These are phyloP conservation scores for Hyaloscypha hepaticicola DNA, from an alignment of 495 filamentous ascomycete genomes.

Conservation along the genomic window DNA sequence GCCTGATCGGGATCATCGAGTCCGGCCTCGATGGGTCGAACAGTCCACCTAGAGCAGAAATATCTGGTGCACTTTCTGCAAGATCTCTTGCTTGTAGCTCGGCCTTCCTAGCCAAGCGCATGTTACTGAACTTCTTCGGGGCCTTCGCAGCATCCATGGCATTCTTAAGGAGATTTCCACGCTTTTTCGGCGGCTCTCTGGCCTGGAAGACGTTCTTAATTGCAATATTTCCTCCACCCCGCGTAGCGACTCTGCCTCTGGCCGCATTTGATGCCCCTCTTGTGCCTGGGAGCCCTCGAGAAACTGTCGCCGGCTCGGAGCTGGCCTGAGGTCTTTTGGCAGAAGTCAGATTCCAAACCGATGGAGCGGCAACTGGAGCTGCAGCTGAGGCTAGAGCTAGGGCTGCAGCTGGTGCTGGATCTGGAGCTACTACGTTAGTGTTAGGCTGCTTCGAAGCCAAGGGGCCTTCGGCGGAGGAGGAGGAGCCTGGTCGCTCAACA, in stretches of 20 bases:
- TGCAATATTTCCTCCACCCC: slow-evolving; percentile 17
- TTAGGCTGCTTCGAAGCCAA: neutral
- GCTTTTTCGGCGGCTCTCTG: slow-evolving; percentile 9
- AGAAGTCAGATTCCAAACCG: neutral
- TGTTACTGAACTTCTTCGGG: slow-evolving; percentile 22
- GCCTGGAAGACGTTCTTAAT: slow-evolving; percentile 26
- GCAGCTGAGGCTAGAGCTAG: too few species aligned
- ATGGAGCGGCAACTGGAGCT: neutral
- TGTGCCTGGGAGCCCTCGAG: neutral
- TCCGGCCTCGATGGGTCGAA: slow-evolving; percentile 22
- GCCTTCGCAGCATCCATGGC: slow-evolving; percentile 13
- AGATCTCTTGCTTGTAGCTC: slow-evolving; percentile 20
- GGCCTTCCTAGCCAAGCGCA: slow-evolving; percentile 24
- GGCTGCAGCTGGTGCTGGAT: too few species aligned
- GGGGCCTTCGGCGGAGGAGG: neutral
- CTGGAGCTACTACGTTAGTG: neutral
- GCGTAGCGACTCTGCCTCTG: slow-evolving; percentile 21
- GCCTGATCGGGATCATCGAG: slow-evolving; percentile 9
- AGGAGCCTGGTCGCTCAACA: neutral
- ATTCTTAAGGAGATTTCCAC: slow-evolving; percentile 17
- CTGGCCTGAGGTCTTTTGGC: neutral
- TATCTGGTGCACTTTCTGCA: slow-evolving; percentile 27
- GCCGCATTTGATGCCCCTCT: slow-evolving; percentile 3
- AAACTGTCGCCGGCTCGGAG: neutral
- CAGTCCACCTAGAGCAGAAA: slow-evolving; percentile 23